Evolutionary conservation across 1,284 basidiomycete genomes (phyloP), one percentile per base, ranked within the genome.

Genomic region (Melampsora larici-populina): DNA sequence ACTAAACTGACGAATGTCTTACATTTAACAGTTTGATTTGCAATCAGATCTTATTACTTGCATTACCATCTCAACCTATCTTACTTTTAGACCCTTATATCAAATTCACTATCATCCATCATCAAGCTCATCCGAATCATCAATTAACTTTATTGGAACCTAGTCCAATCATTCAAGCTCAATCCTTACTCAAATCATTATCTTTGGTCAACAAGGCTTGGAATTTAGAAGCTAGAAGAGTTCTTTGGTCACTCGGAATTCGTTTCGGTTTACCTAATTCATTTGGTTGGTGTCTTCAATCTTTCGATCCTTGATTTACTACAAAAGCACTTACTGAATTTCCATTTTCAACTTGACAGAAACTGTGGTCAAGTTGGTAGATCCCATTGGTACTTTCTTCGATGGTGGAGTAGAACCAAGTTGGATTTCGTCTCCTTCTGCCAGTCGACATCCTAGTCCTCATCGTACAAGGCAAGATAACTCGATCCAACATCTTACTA

Each of bases 361-460:
- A 58, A 74, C 62, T 33, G 72, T 74, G 21, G 72, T 74, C 26
- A 74, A 74, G 24, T 33, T 66, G 46, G 72, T 74, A 40, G 72
- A 74, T 55, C 72, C 72, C 6, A 51, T 74, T 17, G 72, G 72
- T 7, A 55, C 62, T 29, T 66, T 74, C 51, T 74, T 74, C 36
- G 72, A 74, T 58, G 64, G 63, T 13, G 36, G 29, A 24, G 31
- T 58, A 18, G 64, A 65, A n/a, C 72, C 72, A 36, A 66, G 24
- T 48, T 74, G 72, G 72, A 18, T 74, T 11, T 63, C 24, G 2
- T 65, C 72, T 13, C 63, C 72, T 1, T 48, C 72, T 8, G 63
- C 72, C 4, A 66, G 63, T 66, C 62, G 72, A 33, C 48, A 74
- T 65, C 66, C 72, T 8, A 74, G 72, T 67, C 72, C 72, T 26